Evolutionary conservation across 495 filamentous ascomycete species (phyloP), one percentile per base, ranked within the genome.

Genomic region (Polyplosphaeria fusca): DNA sequence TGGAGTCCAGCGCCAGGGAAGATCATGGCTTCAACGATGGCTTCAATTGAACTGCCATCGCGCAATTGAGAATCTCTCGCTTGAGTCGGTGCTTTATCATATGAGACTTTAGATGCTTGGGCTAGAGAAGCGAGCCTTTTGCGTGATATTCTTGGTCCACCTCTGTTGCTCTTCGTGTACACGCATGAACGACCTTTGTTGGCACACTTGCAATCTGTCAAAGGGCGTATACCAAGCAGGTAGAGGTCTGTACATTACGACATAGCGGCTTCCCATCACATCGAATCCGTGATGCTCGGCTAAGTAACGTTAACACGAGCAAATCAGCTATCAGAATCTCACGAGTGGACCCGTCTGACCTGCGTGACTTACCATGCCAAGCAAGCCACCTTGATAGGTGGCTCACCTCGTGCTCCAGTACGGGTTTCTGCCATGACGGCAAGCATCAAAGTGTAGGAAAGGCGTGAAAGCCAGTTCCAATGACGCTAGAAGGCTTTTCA

Each of bases 381-480:
- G 71, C 82, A 84, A 20, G 80, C 82, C 63, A 81, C 75, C 68
- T 84, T 84, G 22, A 83, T 80, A n/a, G 82, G 82, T 30, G 81
- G 81, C 71, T 58, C 68, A 43, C 41, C 16, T 12, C 45, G 45
- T 35, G 30, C 30, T 35, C 30, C 30, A 35, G 30, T 7, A 14
- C 14, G 30, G 30, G 14, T 14, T 7, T 35, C 30, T 35, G 30
- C 30, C 7, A 35, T 35, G 14, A 14, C 30, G 7, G 7, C 30
- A n/a, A n/a, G n/a, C n/a, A n/a, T n/a, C n/a, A n/a, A n/a, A n/a
- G n/a, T n/a, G n/a, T n/a, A n/a, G n/a, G n/a, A n/a, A n/a, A n/a
- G n/a, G n/a, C n/a, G n/a, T n/a, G n/a, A n/a, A n/a, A n/a, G n/a
- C n/a, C n/a, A n/a, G n/a, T n/a, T n/a, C n/a, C n/a, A n/a, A n/a